Percentiles rank a stretch among this genome's conserved stretches.
phyloP scores from a whole-genome alignment of 1,284 basidiomycete genomes.

The Moniliophthora roreri region DNA sequence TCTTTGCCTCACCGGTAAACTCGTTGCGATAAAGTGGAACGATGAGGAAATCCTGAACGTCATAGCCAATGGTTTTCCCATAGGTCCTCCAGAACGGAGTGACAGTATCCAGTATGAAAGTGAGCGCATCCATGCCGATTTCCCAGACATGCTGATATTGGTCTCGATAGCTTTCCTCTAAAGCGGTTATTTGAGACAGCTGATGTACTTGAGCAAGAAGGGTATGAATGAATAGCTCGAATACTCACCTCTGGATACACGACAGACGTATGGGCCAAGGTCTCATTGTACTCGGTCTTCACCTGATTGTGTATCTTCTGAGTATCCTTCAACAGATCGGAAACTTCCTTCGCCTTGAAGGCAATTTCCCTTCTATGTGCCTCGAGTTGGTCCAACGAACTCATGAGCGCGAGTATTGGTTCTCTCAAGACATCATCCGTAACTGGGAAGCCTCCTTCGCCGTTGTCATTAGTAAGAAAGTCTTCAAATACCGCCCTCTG shows the following conservation, averaged over 20 bases:
- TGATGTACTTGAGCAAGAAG: conserved; percentile 26
- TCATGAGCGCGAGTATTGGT: conserved; percentile 47
- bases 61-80: conserved; percentile 73
- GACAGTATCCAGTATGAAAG: conserved; percentile 69
- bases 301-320: conserved; percentile 53
- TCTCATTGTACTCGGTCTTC: conserved; percentile 66
- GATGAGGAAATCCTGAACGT: conserved; percentile 75
- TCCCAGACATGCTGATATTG: conserved; percentile 78
- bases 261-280: conserved; percentile 66
- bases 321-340: conserved; percentile 46
- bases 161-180: conserved; percentile 75
- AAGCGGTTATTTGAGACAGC: conserved; percentile 64
- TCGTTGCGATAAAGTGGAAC: conserved; percentile 79
- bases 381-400: conserved; percentile 49
- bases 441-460: conserved; percentile 20
- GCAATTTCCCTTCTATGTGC: conserved; percentile 38
- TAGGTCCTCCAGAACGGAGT: conserved; percentile 78
- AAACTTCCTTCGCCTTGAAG: conserved; percentile 47
- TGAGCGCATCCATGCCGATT: conserved; percentile 70
- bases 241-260: conserved; percentile 69
- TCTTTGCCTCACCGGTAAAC: conserved; percentile 72
- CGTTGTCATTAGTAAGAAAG: conserved; percentile 38
- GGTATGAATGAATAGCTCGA: too few relatives aligned
- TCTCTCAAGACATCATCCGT: conserved; percentile 50
- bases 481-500: conserved; percentile 56